phyloP scores from a whole-genome alignment of 176 grass and related monocot genomes.

The Raddia distichophylla region DNA sequence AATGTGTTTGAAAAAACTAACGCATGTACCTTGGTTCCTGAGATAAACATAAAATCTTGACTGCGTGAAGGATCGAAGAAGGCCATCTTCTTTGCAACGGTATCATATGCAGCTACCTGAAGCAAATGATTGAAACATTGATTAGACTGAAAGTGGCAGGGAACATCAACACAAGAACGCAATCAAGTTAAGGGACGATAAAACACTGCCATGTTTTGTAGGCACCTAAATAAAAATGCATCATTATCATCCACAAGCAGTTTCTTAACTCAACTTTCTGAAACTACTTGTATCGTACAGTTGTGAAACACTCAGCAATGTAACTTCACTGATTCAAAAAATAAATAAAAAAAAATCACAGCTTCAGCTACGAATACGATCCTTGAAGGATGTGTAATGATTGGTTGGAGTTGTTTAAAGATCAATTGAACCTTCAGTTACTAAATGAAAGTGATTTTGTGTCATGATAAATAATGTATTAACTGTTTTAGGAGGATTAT shows the following conservation, averaged over 20 bases:
- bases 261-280: not conserved
- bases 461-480: not conserved
- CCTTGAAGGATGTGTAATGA: not conserved
- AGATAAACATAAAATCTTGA: constrained; percentile 96
- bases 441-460: not conserved
- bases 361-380: not conserved
- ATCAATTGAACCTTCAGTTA: not conserved
- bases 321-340: not conserved
- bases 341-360: not conserved
- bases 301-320: not conserved
- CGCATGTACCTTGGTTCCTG: constrained; percentile 87
- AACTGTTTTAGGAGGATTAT: not conserved
- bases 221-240: not conserved
- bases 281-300: not conserved
- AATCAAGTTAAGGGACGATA: not conserved
- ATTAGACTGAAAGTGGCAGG: not conserved
- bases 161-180: not conserved
- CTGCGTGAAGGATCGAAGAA: constrained; percentile 91
- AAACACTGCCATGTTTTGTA: not conserved
- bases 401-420: not conserved
- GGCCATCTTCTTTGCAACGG: constrained; percentile 80
- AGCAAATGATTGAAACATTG: constrained; percentile 20
- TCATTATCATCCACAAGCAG: not conserved
- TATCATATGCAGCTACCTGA: constrained; percentile 91
- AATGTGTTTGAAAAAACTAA: not conserved